Evolutionary conservation across 495 filamentous ascomycete genomes (phyloP).

Genomic region (Alectoria sarmentosa): DNA sequence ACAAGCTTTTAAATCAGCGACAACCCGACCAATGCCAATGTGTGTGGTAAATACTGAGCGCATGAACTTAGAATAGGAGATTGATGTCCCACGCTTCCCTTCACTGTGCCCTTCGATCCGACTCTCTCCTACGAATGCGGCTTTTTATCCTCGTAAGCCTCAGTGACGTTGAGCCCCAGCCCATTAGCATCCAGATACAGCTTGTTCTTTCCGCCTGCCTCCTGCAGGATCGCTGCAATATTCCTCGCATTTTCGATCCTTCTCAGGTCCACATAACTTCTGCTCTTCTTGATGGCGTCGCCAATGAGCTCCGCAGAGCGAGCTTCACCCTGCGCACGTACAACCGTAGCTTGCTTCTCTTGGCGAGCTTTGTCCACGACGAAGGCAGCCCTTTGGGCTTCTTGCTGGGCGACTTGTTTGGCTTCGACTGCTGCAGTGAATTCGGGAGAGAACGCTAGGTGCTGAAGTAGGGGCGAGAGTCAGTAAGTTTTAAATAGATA

Average conservation of each 20-base stretch:
- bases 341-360: slow-evolving; percentile 98
- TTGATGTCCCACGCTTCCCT: background rate
- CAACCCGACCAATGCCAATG: too few species aligned
- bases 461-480: slow-evolving; percentile 31
- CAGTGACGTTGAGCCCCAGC: slow-evolving; percentile 81
- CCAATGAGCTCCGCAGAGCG: slow-evolving; percentile 96
- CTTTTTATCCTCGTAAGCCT: slow-evolving; percentile 43
- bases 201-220: slow-evolving; percentile 85
- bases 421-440: slow-evolving; percentile 98
- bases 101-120: background rate
- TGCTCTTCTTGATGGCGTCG: slow-evolving; percentile 98
- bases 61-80: slow-evolving; percentile 9
- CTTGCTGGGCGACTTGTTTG: slow-evolving; percentile 98
- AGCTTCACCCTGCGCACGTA: slow-evolving; percentile 97
- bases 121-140: slow-evolving; percentile 9
- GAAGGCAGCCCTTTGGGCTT: slow-evolving; percentile 95
- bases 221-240: slow-evolving; percentile 77
- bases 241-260: slow-evolving; percentile 93
- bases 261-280: slow-evolving; percentile 91
- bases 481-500: background rate
- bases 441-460: slow-evolving; percentile 97
- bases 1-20: slow-evolving; percentile 1
- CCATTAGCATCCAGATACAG: slow-evolving; percentile 85
- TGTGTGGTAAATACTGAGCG: slow-evolving; percentile 5
- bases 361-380: slow-evolving; percentile 97